Base-by-base conservation (phyloP, 2,329 filamentous ascomycete genomes). In the Nothomitra cinnamomea region DNA sequence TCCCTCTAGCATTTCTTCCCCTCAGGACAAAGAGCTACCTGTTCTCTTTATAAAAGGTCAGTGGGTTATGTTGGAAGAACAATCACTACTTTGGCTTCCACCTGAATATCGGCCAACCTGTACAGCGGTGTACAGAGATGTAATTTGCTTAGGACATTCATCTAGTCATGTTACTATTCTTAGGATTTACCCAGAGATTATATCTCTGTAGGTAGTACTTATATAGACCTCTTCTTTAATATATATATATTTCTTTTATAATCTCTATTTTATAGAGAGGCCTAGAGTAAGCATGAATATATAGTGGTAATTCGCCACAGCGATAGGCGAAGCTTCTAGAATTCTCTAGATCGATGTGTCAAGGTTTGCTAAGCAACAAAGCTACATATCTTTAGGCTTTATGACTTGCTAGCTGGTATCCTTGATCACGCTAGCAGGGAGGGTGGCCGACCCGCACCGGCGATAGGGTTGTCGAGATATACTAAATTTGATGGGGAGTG, bases 71-170 rank as follows among this genome's bases (percentile, higher is more conserved):
- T 24, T 25, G 12, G 43, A n/a, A 47, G 17, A 25, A 1, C 13
- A 3, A 47, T 25, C 24, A 13, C 21, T 47, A 25, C 43, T 47
- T 47, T 47, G 21, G 43, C 43, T 47, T n/a, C 21, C 43, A 25
- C 17, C 12, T 15, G 43, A 47, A 15, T 47, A 47, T 6, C 21
- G 21, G 43, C 21, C 43, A 25, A 13, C 22, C 28, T 4, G 43
- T 47, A 25, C 43, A 47, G 43, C 21, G 21, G 24, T 47, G 13
- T 22, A 45, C 21, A 45, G 24, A 47, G 24, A 15, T 13, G 12
- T 47, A 24, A 21, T 47, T 47, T 47, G 22, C 43, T 24, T 47
- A 47, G n/a, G n/a, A n/a, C n/a, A n/a, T n/a, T n/a, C 43, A 47
- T 25, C 21, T 45, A 47, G 17, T 47, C 28, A 10, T 47, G 24